A percentile compares a stretch with the other conserved stretches of the same genome.
phyloP scores from a whole-genome alignment of 2,329 filamentous ascomycete genomes.

The Ascochyta fabae region DNA sequence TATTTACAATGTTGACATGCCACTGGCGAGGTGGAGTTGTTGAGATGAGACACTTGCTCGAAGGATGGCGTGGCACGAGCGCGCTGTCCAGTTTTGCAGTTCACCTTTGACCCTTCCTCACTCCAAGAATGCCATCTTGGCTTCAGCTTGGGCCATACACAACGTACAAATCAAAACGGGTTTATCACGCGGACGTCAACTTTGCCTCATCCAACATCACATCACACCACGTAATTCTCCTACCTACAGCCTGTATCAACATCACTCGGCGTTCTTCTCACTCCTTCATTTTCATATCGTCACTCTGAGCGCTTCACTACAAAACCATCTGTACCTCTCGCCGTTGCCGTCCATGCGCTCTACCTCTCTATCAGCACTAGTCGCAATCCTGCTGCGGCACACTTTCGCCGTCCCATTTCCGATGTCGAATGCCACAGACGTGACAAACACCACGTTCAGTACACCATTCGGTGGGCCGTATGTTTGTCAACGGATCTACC shows the following conservation, averaged over 20 bases:
- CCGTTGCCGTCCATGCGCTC: not conserved
- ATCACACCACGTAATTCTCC: too few relatives aligned
- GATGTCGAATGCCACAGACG: conserved; percentile 17
- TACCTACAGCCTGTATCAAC: too few relatives aligned
- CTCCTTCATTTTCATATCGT: too few relatives aligned
- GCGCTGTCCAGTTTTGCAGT: not conserved
- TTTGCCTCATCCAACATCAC: too few relatives aligned
- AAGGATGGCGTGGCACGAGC: too few relatives aligned
- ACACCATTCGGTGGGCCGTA: conserved; percentile 8
- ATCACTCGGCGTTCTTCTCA: too few relatives aligned
- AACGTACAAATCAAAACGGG: too few relatives aligned
- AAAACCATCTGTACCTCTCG: not conserved
- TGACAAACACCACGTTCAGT: conserved; percentile 6
- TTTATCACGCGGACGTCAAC: too few relatives aligned
- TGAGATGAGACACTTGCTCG: too few relatives aligned
- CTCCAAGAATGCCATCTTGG: not conserved
- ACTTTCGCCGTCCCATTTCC: conserved; percentile 20
- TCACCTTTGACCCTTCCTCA: not conserved
- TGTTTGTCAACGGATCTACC: conserved; percentile 31
- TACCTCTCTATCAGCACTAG: not conserved
- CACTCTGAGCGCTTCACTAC: too few relatives aligned
- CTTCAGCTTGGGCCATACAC: not conserved
- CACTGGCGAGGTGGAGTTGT: not conserved
- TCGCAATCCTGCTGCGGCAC: conserved; percentile 12
- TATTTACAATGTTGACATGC: not conserved